Base-by-base conservation (phyloP, 2,329 filamentous ascomycete species). In the Colletotrichum scovillei region DNA sequence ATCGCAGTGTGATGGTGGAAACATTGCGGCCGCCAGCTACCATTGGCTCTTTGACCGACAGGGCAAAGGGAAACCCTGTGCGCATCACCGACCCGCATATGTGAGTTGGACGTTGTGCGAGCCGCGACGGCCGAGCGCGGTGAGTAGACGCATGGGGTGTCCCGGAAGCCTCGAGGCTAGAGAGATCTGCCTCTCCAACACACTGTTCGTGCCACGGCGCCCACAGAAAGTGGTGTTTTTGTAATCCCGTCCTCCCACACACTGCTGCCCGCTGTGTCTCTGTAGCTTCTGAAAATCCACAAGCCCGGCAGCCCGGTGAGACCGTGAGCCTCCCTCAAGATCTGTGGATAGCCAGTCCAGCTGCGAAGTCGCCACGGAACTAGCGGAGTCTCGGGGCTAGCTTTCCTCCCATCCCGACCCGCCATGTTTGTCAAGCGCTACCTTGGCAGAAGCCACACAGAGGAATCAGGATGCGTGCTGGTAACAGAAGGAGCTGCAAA, bases 11-110 rank as follows among this genome's bases (percentile, higher is more conserved):
- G 26, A 46, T 58, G 28, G 24, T 35, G 32, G 24, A 16, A 65
- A 19, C 55, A 32, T 30, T 30, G 52, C 35, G 63, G 28, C 57
- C 46, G 49, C 30, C 60, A 24, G 69, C 14, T 53, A 42, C 19
- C 63, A 74, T 74, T 72, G 72, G 72, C 22, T 55, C 30, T 7
- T 12, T 38, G 42, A 28, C 56, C 60, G 49, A 66, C 60, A 62
- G 60, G 60, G 67, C 55, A 65, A 42, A 59, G 26, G 66, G 49
- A 22, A 65, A 72, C 72, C 72, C 68, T 72, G 72, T 67, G 72
- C 68, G 69, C 72, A 74, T 74, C 72, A 74, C 67, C 19, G 57
- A 67, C 68, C 72, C 72, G 72, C 72, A 67, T 67, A 72, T 74
- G 71, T 72, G 63, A 11, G 52, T 32, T 63, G 67, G 52, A 65